Conservation (phyloP, 352 stramenopile species). For the Phytophthora lateralis region DNA sequence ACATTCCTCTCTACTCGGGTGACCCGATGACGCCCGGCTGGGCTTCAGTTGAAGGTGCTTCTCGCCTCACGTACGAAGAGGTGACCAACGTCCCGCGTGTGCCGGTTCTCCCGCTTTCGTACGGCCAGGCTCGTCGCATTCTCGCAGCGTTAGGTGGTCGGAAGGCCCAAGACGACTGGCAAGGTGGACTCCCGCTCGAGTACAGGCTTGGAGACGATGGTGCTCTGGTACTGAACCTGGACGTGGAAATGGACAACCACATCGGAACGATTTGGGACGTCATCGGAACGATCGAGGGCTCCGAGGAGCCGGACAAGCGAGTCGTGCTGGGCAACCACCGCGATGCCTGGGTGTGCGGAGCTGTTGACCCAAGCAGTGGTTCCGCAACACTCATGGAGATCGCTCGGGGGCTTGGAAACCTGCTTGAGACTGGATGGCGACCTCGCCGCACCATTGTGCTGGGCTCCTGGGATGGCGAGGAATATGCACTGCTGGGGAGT, state of each 20-base stretch:
- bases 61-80: constrained; percentile 42
- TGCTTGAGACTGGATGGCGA: constrained; percentile 56
- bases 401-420: constrained; percentile 47
- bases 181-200: constrained; percentile 54
- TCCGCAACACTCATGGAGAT: constrained; percentile 70
- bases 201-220: constrained; percentile 77
- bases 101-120: constrained; percentile 57
- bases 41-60: constrained; percentile 37
- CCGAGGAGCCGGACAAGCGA: constrained; percentile 44
- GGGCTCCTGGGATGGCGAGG: constrained; percentile 75
- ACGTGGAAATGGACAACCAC: constrained; percentile 77
- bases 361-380: constrained; percentile 68
- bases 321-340: constrained; percentile 79
- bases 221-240: constrained; percentile 52
- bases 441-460: constrained; percentile 71
- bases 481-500: constrained; percentile 72
- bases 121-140: constrained; percentile 74
- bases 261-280: constrained; percentile 62
- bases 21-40: constrained; percentile 63
- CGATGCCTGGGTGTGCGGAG: constrained; percentile 82
- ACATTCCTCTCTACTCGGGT: constrained; percentile 65
- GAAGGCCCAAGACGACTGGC: constrained; percentile 52
- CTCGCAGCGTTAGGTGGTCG: constrained; percentile 61
- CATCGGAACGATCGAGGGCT: constrained; percentile 58
- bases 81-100: constrained; percentile 35